Conservation (phyloP, 192 early-diverging fungal genomes). For the Pilaira anomala region DNA sequence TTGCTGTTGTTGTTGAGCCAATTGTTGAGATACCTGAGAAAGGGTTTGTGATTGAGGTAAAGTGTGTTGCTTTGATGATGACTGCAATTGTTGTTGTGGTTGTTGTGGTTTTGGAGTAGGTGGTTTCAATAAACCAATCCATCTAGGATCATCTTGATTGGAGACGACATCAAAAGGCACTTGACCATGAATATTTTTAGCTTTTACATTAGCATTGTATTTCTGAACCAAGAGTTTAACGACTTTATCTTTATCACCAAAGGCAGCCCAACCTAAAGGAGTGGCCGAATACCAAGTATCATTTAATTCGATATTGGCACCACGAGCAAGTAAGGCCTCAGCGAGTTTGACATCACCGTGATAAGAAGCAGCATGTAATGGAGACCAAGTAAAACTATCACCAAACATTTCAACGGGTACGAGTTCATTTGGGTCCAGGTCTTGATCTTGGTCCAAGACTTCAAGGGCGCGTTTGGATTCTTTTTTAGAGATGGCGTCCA, state of each 20-base stretch:
- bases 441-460: conserved; percentile 15
- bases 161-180: conserved; percentile 78
- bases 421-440: conserved; percentile 28
- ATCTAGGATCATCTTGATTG: conserved; percentile 46
- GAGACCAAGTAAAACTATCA: conserved; percentile 74
- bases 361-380: conserved; percentile 84
- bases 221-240: conserved; percentile 72
- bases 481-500: conserved; percentile 16
- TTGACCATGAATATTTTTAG: conserved; percentile 74
- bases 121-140: conserved; percentile 29
- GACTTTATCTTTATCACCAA: conserved; percentile 64
- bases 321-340: conserved; percentile 64
- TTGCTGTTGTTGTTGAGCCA: neutral
- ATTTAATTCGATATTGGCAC: conserved; percentile 74
- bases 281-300: conserved; percentile 84
- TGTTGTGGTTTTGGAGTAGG: neutral
- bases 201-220: conserved; percentile 71
- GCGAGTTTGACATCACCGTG: conserved; percentile 69
- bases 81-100: neutral
- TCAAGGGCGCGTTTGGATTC: conserved; percentile 9
- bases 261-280: conserved; percentile 91
- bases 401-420: conserved; percentile 38
- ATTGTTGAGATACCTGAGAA: neutral
- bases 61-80: neutral
- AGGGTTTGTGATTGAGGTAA: neutral